Percentiles rank a stretch among this genome's conserved stretches.
Conservation (phyloP, 495 filamentous ascomycete species). For the Daldinia loculata region DNA sequence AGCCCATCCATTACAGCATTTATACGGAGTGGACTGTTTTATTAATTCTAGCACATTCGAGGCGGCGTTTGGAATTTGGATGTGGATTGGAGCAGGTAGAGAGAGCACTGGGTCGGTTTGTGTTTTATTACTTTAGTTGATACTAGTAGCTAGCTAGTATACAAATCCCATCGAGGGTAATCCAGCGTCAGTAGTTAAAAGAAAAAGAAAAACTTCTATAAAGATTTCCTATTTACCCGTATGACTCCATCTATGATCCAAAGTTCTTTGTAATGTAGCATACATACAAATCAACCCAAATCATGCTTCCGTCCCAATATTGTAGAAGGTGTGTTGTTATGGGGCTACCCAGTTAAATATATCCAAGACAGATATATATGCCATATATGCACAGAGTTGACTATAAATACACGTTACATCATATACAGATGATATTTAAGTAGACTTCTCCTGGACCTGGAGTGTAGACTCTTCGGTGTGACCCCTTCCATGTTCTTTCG, state of each 20-base stretch:
- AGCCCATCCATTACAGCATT: constrained; percentile 5
- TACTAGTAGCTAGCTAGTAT: constrained; percentile 13
- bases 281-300: neutral
- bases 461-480: neutral
- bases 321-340: neutral
- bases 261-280: neutral
- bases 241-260: neutral
- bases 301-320: neutral
- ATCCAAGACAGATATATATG: neutral
- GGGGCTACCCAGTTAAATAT: neutral
- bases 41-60: neutral
- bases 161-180: neutral
- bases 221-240: neutral
- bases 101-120: constrained; percentile 26
- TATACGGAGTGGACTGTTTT: constrained; percentile 8
- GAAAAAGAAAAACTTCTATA: no score
- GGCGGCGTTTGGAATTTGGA: constrained; percentile 34
- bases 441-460: constrained; percentile 9
- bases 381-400: neutral
- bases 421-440: neutral
- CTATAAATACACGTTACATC: neutral
- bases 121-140: constrained; percentile 19
- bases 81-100: constrained; percentile 15
- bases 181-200: neutral
- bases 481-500: constrained; percentile 1